Evolutionary conservation across 1,284 basidiomycete species (phyloP).

Genomic region (Ganoderma meredithae): DNA sequence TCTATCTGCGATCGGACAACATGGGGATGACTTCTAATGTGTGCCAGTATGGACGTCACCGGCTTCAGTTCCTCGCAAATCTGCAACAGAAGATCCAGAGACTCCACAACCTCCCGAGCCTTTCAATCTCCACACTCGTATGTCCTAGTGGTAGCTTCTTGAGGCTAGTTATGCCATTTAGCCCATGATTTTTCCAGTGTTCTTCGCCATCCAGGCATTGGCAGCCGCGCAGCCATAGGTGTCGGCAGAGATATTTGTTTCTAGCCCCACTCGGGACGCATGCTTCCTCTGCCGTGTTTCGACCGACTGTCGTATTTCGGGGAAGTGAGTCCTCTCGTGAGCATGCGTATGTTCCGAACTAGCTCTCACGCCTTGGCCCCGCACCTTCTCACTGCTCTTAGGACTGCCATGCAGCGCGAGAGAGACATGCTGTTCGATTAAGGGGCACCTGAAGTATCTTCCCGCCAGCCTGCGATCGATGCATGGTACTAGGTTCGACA

Average conservation of each 20-base stretch:
- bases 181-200: neutral
- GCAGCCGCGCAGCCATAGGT: neutral
- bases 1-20: neutral
- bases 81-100: neutral
- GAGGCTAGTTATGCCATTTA: neutral
- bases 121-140: neutral
- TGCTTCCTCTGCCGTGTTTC: neutral
- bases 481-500: neutral
- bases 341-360: constrained; percentile 1
- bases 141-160: too few species aligned
- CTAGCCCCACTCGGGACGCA: neutral
- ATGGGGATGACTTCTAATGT: neutral
- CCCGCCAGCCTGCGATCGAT: neutral
- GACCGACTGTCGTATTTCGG: neutral
- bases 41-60: neutral
- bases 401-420: neutral
- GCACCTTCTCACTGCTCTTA: neutral
- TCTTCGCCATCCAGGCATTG: neutral
- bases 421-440: neutral
- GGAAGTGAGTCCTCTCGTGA: neutral
- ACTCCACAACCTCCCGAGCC: neutral
- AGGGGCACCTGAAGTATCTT: constrained; percentile 28
- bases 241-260: neutral
- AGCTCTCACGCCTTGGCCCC: neutral
- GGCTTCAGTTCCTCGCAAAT: neutral